Evolutionary conservation across 1,139 yeast species (phyloP).

Genomic region (Scheffersomyces cryptocercus): DNA sequence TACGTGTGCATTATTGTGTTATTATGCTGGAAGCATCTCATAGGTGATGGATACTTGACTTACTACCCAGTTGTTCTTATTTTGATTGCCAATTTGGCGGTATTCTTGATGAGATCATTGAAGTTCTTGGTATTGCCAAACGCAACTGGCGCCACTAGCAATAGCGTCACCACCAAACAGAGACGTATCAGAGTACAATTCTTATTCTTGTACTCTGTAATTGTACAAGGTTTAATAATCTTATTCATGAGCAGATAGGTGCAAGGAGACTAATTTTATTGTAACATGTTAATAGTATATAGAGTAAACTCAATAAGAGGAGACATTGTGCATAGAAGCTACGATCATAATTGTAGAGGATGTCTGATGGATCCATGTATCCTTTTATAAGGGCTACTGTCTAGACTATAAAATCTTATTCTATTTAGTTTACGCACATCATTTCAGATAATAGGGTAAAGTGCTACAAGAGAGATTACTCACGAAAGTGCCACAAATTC

Average conservation of each 20-base stretch:
- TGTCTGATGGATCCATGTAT: no score
- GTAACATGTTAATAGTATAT: no score
- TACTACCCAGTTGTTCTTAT: slow-evolving; percentile 46
- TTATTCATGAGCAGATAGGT: slow-evolving; percentile 31
- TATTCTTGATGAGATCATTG: slow-evolving; percentile 80
- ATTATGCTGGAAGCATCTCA: slow-evolving; percentile 48
- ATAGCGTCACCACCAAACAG: slow-evolving; percentile 62
- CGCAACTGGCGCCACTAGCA: slow-evolving; percentile 43
- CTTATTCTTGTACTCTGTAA: slow-evolving; percentile 80
- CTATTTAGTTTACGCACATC: no score
- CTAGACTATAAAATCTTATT: no score
- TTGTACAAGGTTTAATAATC: slow-evolving; percentile 54
- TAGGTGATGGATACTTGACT: slow-evolving; percentile 34
- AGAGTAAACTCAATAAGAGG: no score
- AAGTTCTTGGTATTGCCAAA: slow-evolving; percentile 69
- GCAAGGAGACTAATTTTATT: no score
- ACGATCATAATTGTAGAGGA: no score
- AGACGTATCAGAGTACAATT: slow-evolving; percentile 85
- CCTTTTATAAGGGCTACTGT: no score
- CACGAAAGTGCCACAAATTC: no score
- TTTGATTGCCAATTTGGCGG: slow-evolving; percentile 54
- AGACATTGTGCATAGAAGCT: no score
- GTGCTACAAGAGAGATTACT: no score
- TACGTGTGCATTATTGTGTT: slow-evolving; percentile 74
- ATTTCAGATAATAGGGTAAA: no score